phyloP scores from a whole-genome alignment of 192 early-diverging fungal genomes.

The Paraglomus brasilianum region DNA sequence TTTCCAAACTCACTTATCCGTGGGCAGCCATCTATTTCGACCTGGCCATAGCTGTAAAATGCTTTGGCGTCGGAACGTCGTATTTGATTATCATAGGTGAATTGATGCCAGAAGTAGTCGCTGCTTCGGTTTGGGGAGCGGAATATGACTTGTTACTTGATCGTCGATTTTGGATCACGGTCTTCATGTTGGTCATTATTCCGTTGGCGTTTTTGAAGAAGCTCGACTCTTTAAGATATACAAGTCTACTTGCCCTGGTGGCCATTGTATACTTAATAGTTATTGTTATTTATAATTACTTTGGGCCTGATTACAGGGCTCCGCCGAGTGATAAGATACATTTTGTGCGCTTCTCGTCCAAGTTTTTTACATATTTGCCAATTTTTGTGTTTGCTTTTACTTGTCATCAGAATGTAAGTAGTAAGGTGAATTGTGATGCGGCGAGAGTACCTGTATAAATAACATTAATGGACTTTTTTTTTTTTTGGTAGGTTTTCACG shows the following conservation, averaged over 20 bases:
- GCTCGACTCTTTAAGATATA: slow-evolving; percentile 89
- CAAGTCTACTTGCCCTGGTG: slow-evolving; percentile 79
- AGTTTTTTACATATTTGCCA: slow-evolving; percentile 77
- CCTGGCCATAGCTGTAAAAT: slow-evolving; percentile 96
- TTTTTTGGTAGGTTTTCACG: slow-evolving; percentile 76
- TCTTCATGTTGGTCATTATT: slow-evolving; percentile 65
- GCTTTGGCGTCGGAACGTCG: slow-evolving; percentile 94
- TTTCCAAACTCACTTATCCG: slow-evolving; percentile 90
- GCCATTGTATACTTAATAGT: slow-evolving; percentile 83
- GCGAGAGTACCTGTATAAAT: no score
- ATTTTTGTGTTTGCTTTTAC: slow-evolving; percentile 99
- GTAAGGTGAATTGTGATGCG: neutral
- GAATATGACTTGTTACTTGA: slow-evolving; percentile 49
- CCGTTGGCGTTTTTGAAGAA: slow-evolving; percentile 80
- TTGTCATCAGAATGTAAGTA: slow-evolving; percentile 93
- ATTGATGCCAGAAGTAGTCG: slow-evolving; percentile 75
- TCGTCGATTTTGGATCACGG: slow-evolving; percentile 83
- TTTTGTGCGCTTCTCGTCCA: slow-evolving; percentile 54
- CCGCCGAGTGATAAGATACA: slow-evolving; percentile 61
- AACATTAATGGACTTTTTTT: slow-evolving; percentile 24
- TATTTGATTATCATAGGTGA: slow-evolving; percentile 96
- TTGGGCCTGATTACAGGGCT: slow-evolving; percentile 56
- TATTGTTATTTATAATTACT: slow-evolving; percentile 80
- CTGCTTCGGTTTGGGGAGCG: slow-evolving; percentile 37
- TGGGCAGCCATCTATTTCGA: slow-evolving; percentile 87